phyloP scores from a whole-genome alignment of 495 filamentous ascomycete species.

The Hypoxylon crocopeplum region DNA sequence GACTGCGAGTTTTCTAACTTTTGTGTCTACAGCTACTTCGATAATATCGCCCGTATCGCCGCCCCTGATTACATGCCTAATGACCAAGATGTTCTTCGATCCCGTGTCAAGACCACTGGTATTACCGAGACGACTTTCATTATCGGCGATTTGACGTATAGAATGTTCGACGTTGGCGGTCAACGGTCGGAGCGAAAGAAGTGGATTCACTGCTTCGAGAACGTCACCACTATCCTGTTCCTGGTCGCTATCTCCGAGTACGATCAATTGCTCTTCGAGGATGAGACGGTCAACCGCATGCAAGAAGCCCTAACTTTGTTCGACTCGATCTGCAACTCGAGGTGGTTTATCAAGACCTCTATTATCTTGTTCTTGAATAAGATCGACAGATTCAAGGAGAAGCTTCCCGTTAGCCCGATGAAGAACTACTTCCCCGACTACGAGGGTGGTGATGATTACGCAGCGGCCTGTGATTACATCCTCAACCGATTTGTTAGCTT shows the following conservation, averaged over 20 bases:
- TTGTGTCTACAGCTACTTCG: constrained; percentile 80
- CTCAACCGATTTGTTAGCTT: constrained; percentile 95
- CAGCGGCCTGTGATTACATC: constrained; percentile 94
- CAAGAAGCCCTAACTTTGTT: constrained; percentile 97
- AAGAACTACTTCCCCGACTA: constrained; percentile 99
- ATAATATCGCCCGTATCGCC: constrained; percentile 91
- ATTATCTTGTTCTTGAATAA: constrained; percentile 99
- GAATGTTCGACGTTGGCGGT: constrained; percentile 99
- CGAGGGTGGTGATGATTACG: constrained; percentile 92
- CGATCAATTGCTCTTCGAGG: constrained; percentile 97
- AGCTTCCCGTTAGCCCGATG: constrained; percentile 98
- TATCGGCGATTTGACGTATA: constrained; percentile 95
- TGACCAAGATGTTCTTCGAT: constrained; percentile 96
- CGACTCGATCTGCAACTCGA: constrained; percentile 98
- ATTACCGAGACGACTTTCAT: constrained; percentile 99
- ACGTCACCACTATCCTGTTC: constrained; percentile 98
- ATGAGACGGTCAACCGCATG: constrained; percentile 97
- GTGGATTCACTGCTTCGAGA: constrained; percentile 99
- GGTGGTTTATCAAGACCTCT: constrained; percentile 99
- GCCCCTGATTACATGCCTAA: constrained; percentile 93
- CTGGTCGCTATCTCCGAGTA: constrained; percentile 98
- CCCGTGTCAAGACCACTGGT: constrained; percentile 98
- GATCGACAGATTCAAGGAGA: constrained; percentile 99
- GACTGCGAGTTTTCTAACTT: constrained; percentile 42
- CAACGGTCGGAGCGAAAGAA: constrained; percentile 99